These are phyloP conservation scores for Bidens hawaiensis DNA, from an alignment of 140 eudicot species.

Conservation along the genomic window DNA sequence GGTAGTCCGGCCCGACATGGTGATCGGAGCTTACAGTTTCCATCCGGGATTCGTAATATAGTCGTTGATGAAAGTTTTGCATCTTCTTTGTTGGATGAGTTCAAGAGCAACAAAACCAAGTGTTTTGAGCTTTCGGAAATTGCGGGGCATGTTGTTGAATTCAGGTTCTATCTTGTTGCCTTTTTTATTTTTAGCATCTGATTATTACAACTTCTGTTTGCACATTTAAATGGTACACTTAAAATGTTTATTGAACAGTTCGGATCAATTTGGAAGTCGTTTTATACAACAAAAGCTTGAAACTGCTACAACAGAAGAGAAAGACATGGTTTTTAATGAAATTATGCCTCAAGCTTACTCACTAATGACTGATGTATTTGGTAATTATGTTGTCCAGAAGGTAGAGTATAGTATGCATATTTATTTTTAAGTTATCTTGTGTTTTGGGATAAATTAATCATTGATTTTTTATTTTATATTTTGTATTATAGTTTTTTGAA, in stretches of 20 bases:
- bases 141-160: constrained; percentile 87
- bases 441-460: not conserved
- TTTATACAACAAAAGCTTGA: constrained; percentile 96
- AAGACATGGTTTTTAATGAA: constrained; percentile 89
- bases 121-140: constrained; percentile 89
- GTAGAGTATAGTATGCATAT: constrained; percentile 21
- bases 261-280: constrained; percentile 98
- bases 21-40: constrained; percentile 58
- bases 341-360: constrained; percentile 89
- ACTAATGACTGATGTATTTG: constrained; percentile 93
- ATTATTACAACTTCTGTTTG: not conserved
- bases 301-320: constrained; percentile 82
- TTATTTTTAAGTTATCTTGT: not conserved
- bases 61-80: constrained; percentile 55
- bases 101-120: constrained; percentile 83
- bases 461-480: not conserved
- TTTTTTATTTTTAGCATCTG: not conserved
- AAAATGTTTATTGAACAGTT: constrained; percentile 44
- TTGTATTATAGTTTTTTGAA: constrained; percentile 45
- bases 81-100: constrained; percentile 82
- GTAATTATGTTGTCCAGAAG: constrained; percentile 96
- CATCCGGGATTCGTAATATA: constrained; percentile 71
- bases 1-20: constrained; percentile 70
- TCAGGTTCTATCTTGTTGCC: constrained; percentile 50
- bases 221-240: not conserved